Conservation (phyloP, 2,329 filamentous ascomycete genomes). For the Neoascochyta sp. region DNA sequence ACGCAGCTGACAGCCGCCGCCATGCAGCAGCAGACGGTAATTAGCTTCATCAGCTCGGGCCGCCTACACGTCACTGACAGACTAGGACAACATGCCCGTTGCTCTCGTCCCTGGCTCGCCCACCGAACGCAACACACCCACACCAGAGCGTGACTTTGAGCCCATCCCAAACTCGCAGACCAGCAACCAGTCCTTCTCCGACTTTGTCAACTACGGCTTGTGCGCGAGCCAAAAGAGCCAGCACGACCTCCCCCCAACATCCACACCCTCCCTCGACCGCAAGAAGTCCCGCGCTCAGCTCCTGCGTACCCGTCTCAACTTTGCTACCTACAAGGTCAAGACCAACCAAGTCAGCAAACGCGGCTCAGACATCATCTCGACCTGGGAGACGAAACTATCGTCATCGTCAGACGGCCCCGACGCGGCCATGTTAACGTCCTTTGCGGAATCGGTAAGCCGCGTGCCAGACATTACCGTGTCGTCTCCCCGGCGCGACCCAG, state of each 20-base stretch:
- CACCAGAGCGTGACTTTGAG: slow-evolving; percentile 19
- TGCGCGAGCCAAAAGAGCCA: slow-evolving; percentile 40
- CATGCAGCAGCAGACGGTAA: slow-evolving; percentile 29
- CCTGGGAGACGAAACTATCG: slow-evolving; percentile 21
- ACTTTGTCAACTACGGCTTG: slow-evolving; percentile 47
- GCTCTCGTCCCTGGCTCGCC: slow-evolving; percentile 30
- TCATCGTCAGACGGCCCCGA: slow-evolving; percentile 15
- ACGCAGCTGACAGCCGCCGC: slow-evolving; percentile 22
- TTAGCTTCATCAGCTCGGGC: slow-evolving; percentile 6
- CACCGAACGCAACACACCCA: slow-evolving; percentile 35
- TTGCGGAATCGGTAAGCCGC: not conserved
- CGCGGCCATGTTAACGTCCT: slow-evolving; percentile 12
- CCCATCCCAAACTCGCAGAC: slow-evolving; percentile 24
- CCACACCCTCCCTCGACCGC: slow-evolving; percentile 7
- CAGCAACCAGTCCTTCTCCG: slow-evolving; percentile 45
- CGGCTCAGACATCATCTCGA: slow-evolving; percentile 53
- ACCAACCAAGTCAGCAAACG: slow-evolving; percentile 68
- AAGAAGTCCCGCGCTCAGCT: slow-evolving; percentile 58
- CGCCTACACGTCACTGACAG: slow-evolving; percentile 19
- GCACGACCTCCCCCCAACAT: slow-evolving; percentile 10
- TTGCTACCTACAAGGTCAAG: slow-evolving; percentile 71
- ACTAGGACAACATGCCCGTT: slow-evolving; percentile 24
- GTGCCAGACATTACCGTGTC: slow-evolving; percentile 32
- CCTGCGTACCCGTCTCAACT: slow-evolving; percentile 63
- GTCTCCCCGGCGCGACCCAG: slow-evolving; percentile 20